Evolutionary conservation across 129 eudicot genomes (phyloP), one percentile per base, ranked within the genome.

Genomic region (Tagetes patula): DNA sequence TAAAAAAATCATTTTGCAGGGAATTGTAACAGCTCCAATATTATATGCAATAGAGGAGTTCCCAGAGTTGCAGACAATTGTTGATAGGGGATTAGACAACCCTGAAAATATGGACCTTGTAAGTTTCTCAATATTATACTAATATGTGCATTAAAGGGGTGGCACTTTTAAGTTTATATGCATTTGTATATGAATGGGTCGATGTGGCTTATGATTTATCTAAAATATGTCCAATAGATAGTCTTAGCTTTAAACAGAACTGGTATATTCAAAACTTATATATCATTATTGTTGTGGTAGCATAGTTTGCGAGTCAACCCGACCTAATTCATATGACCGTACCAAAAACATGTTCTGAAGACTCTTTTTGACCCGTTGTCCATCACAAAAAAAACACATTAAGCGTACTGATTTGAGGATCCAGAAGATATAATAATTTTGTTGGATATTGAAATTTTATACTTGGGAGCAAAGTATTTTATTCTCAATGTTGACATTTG

Each of bases 1-100:
- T 30, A 31, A 36, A 74, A 64, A 80, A 47, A 41, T 47, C 0
- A 31, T 27, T 84, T 46, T 75, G 62, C 58, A 89, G 96, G 96
- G 98, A 48, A 89, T 92, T 6, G 79, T 92, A 1, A 92, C 98
- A 34, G 96, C 96, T 78, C 96, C 98, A 6, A 75, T 89, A 63
- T 74, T 92, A 77, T 92, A 85, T 68, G 98, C 98, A 14, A 92
- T 92, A 63, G 98, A 92, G 81, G 98, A 92, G 77, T 89, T 81
- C 54, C 98, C 98, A 38, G 87, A 92, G 69, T 72, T 92, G 77
- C 86, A 87, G 9, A 50, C 81, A 54, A 65, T 92, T 62, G 87
- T 92, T 31, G 86, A 89, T 48, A 79, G 82, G 83, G 98, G 96
- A 69, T 84, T 92, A 13, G 95, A 89, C 34, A 74, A 81, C 50